Conservation (phyloP, 2,329 filamentous ascomycete genomes). For the Grosmannia huntii region DNA sequence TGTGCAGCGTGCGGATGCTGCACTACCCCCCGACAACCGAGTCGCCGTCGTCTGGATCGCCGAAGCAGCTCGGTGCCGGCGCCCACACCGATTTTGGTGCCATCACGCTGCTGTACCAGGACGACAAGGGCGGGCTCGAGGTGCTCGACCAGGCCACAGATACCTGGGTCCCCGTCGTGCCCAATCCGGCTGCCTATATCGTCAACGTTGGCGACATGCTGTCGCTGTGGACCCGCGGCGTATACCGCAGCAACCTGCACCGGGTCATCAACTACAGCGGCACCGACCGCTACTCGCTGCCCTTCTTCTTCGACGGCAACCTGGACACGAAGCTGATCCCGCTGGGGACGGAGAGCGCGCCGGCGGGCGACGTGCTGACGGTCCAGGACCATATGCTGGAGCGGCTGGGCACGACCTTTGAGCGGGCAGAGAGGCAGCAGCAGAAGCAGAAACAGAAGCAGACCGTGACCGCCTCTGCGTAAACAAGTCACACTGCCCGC, state of each 20-base stretch:
- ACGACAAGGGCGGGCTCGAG: constrained; percentile 35
- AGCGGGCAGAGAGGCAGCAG: constrained; percentile 3
- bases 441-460: neutral
- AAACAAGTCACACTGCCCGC: neutral
- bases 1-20: constrained; percentile 31
- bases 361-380: constrained; percentile 14
- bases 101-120: constrained; percentile 42
- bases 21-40: constrained; percentile 31
- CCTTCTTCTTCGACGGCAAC: constrained; percentile 43
- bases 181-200: constrained; percentile 32
- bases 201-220: constrained; percentile 39
- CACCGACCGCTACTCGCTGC: constrained; percentile 40
- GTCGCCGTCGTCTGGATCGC: constrained; percentile 12
- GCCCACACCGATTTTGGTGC: constrained; percentile 43
- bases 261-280: constrained; percentile 39
- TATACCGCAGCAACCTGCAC: constrained; percentile 40
- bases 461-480: neutral
- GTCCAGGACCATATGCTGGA: constrained; percentile 22
- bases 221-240: constrained; percentile 35
- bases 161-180: constrained; percentile 31
- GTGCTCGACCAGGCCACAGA: constrained; percentile 31
- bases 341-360: constrained; percentile 18
- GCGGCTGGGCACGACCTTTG: constrained; percentile 18
- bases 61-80: constrained; percentile 24
- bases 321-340: constrained; percentile 24